Evolutionary conservation across 768 basidiomycete genomes (phyloP).

Genomic region (Rhizopogon sp.): DNA sequence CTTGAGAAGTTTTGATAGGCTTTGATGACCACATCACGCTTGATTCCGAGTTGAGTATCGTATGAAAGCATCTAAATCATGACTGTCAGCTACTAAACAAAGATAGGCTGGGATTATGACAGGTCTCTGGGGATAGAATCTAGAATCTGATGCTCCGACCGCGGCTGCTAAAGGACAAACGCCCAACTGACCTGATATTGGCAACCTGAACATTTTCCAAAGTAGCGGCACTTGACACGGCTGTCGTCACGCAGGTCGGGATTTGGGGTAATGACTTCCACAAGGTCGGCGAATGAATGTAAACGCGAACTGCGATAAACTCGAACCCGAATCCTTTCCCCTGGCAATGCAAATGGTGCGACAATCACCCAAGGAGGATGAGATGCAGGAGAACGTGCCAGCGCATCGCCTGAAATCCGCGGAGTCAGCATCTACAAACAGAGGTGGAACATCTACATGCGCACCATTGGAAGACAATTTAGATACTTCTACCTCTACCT

Average conservation of each 20-base stretch:
- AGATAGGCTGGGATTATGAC: neutral
- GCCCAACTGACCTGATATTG: constrained; percentile 72
- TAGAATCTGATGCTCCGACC: neutral
- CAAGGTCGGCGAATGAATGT: constrained; percentile 72
- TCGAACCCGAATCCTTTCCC: constrained; percentile 69
- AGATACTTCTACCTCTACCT: constrained; percentile 63
- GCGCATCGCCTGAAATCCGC: constrained; percentile 51
- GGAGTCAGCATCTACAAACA: neutral
- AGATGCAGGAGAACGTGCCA: constrained; percentile 47
- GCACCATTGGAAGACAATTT: constrained; percentile 60
- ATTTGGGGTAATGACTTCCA: constrained; percentile 64
- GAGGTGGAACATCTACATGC: constrained; percentile 8
- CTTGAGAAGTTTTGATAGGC: constrained; percentile 76
- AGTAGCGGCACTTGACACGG: constrained; percentile 77
- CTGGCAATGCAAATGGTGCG: constrained; percentile 80
- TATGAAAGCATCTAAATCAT: constrained; percentile 75
- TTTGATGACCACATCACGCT: constrained; percentile 79
- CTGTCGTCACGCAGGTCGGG: constrained; percentile 57
- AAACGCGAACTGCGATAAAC: constrained; percentile 68
- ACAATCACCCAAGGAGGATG: constrained; percentile 74
- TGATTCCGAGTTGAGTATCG: constrained; percentile 78
- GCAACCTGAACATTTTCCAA: constrained; percentile 86
- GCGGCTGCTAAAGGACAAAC: neutral
- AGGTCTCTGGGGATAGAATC: neutral
- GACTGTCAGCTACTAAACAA: neutral